Conservation (phyloP, 495 filamentous ascomycete genomes). For the Halenospora varia region DNA sequence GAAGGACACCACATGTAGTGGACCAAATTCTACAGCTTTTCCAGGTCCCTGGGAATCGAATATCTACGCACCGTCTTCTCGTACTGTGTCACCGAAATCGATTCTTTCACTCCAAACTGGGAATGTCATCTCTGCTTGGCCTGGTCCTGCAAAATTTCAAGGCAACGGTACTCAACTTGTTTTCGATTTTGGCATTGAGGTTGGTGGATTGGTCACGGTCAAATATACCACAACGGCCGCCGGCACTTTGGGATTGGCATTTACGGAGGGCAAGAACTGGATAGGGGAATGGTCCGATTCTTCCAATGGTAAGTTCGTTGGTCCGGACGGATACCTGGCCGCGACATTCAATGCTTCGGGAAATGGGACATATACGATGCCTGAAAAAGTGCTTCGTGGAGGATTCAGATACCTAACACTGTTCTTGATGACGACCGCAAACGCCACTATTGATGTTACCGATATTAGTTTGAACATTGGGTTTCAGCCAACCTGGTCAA, state of each 20-base stretch:
- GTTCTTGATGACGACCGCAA: conserved; percentile 39
- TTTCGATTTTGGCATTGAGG: conserved; percentile 56
- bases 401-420: conserved; percentile 58
- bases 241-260: conserved; percentile 54
- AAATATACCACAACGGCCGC: conserved; percentile 40
- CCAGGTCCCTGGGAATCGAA: conserved; percentile 47
- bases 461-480: conserved; percentile 45
- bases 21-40: conserved; percentile 45
- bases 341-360: conserved; percentile 44
- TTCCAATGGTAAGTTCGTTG: conserved; percentile 48
- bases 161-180: conserved; percentile 46
- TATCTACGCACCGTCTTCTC: conserved; percentile 48
- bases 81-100: conserved; percentile 45
- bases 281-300: conserved; percentile 58
- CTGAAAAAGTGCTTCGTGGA: conserved; percentile 48
- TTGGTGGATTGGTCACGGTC: conserved; percentile 52
- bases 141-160: conserved; percentile 30
- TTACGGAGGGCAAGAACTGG: conserved; percentile 60
- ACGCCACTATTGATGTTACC: conserved; percentile 33
- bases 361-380: conserved; percentile 42
- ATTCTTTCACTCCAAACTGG: conserved; percentile 38
- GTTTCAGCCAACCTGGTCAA: conserved; percentile 63
- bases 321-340: conserved; percentile 50
- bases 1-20: conserved; percentile 51
- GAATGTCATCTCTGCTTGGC: conserved; percentile 27